A percentile compares a stretch with the other conserved stretches of the same genome.
These are phyloP conservation scores for Metschnikowia vanudenii DNA, from an alignment of 805 yeast genomes.

Conservation along the genomic window DNA sequence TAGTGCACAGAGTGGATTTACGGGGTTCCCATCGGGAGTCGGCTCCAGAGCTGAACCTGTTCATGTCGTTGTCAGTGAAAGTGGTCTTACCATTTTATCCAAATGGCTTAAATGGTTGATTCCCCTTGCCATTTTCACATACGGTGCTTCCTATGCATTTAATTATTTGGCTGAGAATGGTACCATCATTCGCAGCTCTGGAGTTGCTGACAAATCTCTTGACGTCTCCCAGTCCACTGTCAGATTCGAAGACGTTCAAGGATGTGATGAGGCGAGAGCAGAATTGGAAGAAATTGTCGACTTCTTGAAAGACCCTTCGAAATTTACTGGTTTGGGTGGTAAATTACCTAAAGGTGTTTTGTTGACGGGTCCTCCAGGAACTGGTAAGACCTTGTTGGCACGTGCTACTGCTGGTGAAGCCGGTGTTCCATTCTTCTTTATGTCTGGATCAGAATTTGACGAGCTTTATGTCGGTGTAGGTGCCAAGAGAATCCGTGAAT, in stretches of 20 bases:
- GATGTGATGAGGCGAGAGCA: slow-evolving; percentile 97
- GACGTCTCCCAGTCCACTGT: slow-evolving; percentile 86
- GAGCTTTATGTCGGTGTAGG: slow-evolving; percentile 99
- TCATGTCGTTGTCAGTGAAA: slow-evolving; percentile 90
- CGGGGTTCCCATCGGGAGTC: slow-evolving; percentile 33
- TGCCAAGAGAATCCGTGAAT: slow-evolving; percentile 94
- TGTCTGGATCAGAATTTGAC: slow-evolving; percentile 98
- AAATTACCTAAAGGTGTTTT: slow-evolving; percentile 96
- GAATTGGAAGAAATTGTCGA: slow-evolving; percentile 98
- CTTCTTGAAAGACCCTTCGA: slow-evolving; percentile 91
- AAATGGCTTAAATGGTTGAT: slow-evolving; percentile 88
- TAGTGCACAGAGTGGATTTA: slow-evolving; percentile 18
- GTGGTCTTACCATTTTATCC: slow-evolving; percentile 71
- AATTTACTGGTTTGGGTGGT: slow-evolving; percentile 96
- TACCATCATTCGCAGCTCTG: slow-evolving; percentile 71
- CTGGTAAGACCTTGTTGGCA: slow-evolving; percentile 95
- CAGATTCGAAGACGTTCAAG: slow-evolving; percentile 89
- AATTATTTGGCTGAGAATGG: slow-evolving; percentile 80
- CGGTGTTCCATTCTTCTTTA: slow-evolving; percentile 96
- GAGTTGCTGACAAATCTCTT: slow-evolving; percentile 71
- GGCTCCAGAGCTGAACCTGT: slow-evolving; percentile 82
- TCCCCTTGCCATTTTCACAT: slow-evolving; percentile 75
- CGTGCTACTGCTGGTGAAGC: slow-evolving; percentile 99
- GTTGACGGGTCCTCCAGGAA: slow-evolving; percentile 98
- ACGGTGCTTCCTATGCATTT: slow-evolving; percentile 77